Evolutionary conservation across 805 yeast genomes (phyloP).

Genomic region (Naumovozyma castellii): DNA sequence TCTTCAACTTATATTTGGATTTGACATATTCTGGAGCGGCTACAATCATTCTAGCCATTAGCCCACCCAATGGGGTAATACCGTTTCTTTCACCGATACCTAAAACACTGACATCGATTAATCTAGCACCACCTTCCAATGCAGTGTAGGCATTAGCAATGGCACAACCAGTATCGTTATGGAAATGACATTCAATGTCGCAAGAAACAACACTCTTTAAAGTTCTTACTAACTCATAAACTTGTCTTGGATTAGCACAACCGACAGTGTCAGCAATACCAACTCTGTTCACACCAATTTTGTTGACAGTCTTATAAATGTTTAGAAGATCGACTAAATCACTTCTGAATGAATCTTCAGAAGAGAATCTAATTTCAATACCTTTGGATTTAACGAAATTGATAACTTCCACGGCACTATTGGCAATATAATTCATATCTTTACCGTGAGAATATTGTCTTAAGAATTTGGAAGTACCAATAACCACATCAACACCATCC

Average conservation of each 20-base stretch:
- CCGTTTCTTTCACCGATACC: slow-evolving; percentile 99
- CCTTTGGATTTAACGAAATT: slow-evolving; percentile 95
- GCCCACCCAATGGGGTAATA: slow-evolving; percentile 92
- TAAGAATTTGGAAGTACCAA: slow-evolving; percentile 91
- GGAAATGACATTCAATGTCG: slow-evolving; percentile 98
- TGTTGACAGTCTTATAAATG: slow-evolving; percentile 92
- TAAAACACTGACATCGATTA: slow-evolving; percentile 91
- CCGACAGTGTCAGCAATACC: slow-evolving; percentile 99
- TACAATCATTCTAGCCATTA: slow-evolving; percentile 98
- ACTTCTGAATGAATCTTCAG: slow-evolving; percentile 95
- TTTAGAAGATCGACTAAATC: slow-evolving; percentile 91
- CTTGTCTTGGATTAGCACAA: slow-evolving; percentile 98
- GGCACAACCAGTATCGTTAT: slow-evolving; percentile 98
- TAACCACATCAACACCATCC: slow-evolving; percentile 97
- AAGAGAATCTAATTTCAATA: slow-evolving; percentile 89
- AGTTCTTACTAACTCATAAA: slow-evolving; percentile 89
- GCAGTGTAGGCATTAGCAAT: slow-evolving; percentile 98
- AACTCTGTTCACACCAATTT: slow-evolving; percentile 95
- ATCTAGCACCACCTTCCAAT: slow-evolving; percentile 91
- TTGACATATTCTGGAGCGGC: slow-evolving; percentile 94
- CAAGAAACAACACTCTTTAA: slow-evolving; percentile 87
- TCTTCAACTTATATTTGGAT: slow-evolving; percentile 88
- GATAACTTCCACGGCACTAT: slow-evolving; percentile 91
- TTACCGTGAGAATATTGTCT: slow-evolving; percentile 95
- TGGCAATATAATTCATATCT: slow-evolving; percentile 96